Evolutionary conservation across 495 filamentous ascomycete genomes (phyloP), one percentile per base, ranked within the genome.

Genomic region (Tuber aestivum): DNA sequence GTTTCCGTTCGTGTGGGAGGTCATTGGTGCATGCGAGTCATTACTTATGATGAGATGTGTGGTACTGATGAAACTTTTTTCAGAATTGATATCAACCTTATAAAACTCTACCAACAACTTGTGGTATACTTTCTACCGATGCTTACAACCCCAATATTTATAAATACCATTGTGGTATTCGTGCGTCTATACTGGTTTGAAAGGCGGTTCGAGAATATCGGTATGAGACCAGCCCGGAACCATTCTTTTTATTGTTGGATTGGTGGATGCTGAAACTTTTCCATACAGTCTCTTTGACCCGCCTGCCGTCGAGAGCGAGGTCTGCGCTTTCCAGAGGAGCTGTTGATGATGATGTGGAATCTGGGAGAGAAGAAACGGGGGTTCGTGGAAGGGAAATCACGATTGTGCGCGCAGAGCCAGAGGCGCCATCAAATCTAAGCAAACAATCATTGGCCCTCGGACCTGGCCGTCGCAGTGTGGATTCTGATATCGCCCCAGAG

Each of bases 141-240:
- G 87, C 77, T 94, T 37, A 89, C 91, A 44, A 99, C 94, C 69
- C 95, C 95, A 4, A 97, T 99, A 76, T 92, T 92, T 74, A 95
- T 99, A 84, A 90, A 97, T 83, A 87, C 91, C 10, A 91, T 89
- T 42, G 92, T 98, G 41, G 95, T 98, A 0, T 96, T 96, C 79
- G 86, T 98, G 35, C 92, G 95, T 3, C 85, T 98, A 7, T 97
- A 97, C 84, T 98, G 94, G 95, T 99, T 99, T 80, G 94, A 98
- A 85, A 97, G 94, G 82, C 89, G 94, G 4, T 97, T 99, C 79
- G 90, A 94, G 83, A 85, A 91, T 77, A 87, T 97, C 70, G 94
- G 91, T 41, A 87, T 85, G 37, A 88, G 90, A 7, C 38, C 35
- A 56, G 56, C 5, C 56, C 27, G 56, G 27, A 14, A 20, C 27